Evolutionary conservation across 305 asterid genomes (phyloP).

Genomic region (Fraxinus velutina): DNA sequence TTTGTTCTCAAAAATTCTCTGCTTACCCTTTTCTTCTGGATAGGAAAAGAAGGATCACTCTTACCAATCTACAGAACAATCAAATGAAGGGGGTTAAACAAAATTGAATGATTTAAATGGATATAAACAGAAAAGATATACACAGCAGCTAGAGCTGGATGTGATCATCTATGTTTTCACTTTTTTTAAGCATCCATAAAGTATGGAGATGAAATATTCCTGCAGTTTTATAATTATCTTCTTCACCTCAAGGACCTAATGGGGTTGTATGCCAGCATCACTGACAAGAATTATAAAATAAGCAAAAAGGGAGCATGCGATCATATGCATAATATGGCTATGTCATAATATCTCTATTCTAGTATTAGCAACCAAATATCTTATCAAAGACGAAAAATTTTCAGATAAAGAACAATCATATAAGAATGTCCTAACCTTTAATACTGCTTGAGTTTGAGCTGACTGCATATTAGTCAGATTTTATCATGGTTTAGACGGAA

Average conservation of each 20-base stretch:
- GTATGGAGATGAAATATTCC: not conserved
- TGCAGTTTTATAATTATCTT: not conserved
- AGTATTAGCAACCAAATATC: not conserved
- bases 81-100: constrained; percentile 12
- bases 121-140: constrained; percentile 9
- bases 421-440: not conserved
- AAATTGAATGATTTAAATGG: constrained; percentile 4
- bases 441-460: not conserved
- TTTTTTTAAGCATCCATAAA: not conserved
- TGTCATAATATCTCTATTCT: not conserved
- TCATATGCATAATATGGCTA: not conserved
- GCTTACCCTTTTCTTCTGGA: constrained; percentile 95
- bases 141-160: not conserved
- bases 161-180: not conserved
- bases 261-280: not conserved
- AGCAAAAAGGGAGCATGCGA: not conserved
- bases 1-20: constrained; percentile 90
- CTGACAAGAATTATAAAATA: not conserved
- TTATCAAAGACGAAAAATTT: not conserved
- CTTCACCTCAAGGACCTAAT: not conserved
- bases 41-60: constrained; percentile 88
- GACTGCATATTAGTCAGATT: not conserved
- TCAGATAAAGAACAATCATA: not conserved
- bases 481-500: not conserved
- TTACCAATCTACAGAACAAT: constrained; percentile 60